Base-by-base conservation (phyloP, 768 basidiomycete species). In the Rhodotorula diobovata region DNA sequence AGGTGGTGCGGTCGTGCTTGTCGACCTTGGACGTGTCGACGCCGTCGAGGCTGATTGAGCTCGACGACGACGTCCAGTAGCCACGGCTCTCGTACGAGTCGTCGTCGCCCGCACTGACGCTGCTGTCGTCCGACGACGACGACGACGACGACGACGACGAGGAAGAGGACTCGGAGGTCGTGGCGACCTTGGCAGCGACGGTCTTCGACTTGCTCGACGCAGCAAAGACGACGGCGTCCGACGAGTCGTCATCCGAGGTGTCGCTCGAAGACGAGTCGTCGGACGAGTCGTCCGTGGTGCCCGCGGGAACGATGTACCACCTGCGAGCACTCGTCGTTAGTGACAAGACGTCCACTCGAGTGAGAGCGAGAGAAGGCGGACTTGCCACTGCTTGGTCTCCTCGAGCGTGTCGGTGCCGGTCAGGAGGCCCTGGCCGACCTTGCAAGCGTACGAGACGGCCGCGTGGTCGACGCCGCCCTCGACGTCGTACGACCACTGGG, bases 341-440 rank as follows among this genome's bases (percentile, higher is more conserved):
- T 23, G 10, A 9, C 2, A 16, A 28, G 28, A 11, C 7, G 21
- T 32, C 4, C 32, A 14, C 15, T 1, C 48, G 28, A 12, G 34
- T 18, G 41, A n/a, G 37, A 57, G 12, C 43, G 50, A 18, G 25
- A 53, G 34, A n/a, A 12, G 2, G n/a, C 21, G n/a, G 12, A 39
- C 63, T 14, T 30, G 69, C 73, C 73, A 74, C 50, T 74, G 73
- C 69, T 74, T 74, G 15, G 69, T 74, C 66, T 66, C 60, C 54
- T 74, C 73, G 56, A 74, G 73, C 32, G 73, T 61, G 28, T 46
- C 59, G 10, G 73, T 70, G 6, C 73, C 73, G 9, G 69, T 70
- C 34, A 67, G 20, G 15, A 51, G 46, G 46, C 73, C 73, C 14
- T 28, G 16, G 12, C 73, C 73, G 39, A 74, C 72, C 7, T 61